A percentile compares a stretch with the other conserved stretches of the same genome.
These are phyloP conservation scores for Hamamelis virginiana DNA, from an alignment of 164 flowering plant species.

Conservation along the genomic window DNA sequence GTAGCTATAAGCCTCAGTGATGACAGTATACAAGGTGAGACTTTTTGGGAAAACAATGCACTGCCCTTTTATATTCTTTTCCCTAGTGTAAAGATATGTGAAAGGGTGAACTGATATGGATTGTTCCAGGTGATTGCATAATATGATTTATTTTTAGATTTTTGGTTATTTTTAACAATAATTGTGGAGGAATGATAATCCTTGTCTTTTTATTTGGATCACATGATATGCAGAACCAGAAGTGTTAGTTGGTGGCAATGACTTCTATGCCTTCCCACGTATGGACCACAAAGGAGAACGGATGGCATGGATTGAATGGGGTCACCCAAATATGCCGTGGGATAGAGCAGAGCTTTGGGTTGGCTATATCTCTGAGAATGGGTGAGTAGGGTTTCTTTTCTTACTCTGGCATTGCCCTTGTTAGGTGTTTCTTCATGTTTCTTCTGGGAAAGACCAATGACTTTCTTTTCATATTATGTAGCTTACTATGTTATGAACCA, in stretches of 20 bases:
- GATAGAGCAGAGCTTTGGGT: constrained; percentile 95
- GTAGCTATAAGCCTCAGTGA: constrained; percentile 46
- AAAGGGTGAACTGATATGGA: neutral
- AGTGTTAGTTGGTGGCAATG: constrained; percentile 73
- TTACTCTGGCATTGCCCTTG: neutral
- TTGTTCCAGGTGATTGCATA: neutral
- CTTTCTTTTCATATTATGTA: neutral
- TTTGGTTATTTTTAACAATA: neutral
- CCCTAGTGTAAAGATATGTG: neutral
- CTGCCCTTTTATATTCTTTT: neutral
- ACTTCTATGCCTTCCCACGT: constrained; percentile 97
- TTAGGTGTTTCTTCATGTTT: neutral
- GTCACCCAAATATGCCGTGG: constrained; percentile 99
- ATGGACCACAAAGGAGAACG: constrained; percentile 67
- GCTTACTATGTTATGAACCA: neutral
- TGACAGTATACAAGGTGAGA: constrained; percentile 55
- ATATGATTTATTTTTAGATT: neutral
- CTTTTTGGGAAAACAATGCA: neutral
- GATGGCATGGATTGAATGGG: constrained; percentile 93
- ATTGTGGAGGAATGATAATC: neutral
- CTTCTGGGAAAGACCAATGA: too few species aligned
- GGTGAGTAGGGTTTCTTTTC: constrained; percentile 44
- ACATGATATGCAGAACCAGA: constrained; percentile 63
- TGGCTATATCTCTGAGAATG: constrained; percentile 75
- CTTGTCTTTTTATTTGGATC: neutral